These are phyloP conservation scores for Theobroma grandiflorum DNA, from an alignment of 441 rosid species.

Conservation along the genomic window DNA sequence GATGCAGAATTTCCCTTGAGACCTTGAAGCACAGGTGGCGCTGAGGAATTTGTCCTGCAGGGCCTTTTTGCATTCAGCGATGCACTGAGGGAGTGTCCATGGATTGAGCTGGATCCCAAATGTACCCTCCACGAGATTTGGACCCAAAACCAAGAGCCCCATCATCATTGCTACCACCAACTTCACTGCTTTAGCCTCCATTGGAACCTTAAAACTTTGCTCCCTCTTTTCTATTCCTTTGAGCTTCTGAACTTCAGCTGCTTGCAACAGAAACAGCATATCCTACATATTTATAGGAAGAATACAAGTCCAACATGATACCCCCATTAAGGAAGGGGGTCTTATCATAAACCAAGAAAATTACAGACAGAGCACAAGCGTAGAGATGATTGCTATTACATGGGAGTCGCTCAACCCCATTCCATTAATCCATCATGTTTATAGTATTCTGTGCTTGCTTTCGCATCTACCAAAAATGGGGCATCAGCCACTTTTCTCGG, in stretches of 20 bases:
- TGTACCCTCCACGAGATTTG: slow-evolving; percentile 35
- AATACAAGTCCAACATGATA: neutral
- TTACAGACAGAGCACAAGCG: neutral
- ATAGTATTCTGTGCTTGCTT: slow-evolving; percentile 23
- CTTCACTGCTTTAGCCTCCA: slow-evolving; percentile 30
- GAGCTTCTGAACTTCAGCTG: neutral
- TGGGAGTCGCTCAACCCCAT: slow-evolving; percentile 14
- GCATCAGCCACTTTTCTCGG: neutral
- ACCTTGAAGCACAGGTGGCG: slow-evolving; percentile 40
- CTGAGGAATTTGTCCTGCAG: slow-evolving; percentile 40
- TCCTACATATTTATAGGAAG: slow-evolving; percentile 34
- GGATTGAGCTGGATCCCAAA: slow-evolving; percentile 43
- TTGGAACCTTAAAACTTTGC: neutral
- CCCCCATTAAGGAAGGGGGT: neutral
- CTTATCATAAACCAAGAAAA: slow-evolving; percentile 5
- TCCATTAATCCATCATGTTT: neutral
- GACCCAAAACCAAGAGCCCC: slow-evolving; percentile 24
- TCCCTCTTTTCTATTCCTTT: neutral
- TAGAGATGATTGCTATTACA: neutral
- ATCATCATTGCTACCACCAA: neutral
- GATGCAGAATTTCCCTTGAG: slow-evolving; percentile 45
- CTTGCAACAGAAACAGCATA: slow-evolving; percentile 7
- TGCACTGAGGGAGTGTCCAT: slow-evolving; percentile 44
- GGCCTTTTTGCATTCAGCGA: slow-evolving; percentile 44
- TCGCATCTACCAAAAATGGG: slow-evolving; percentile 20